A percentile compares a stretch with the other conserved stretches of the same genome.
Conservation (phyloP, 129 eudicot genomes). For the Pulicaria dysenterica region DNA sequence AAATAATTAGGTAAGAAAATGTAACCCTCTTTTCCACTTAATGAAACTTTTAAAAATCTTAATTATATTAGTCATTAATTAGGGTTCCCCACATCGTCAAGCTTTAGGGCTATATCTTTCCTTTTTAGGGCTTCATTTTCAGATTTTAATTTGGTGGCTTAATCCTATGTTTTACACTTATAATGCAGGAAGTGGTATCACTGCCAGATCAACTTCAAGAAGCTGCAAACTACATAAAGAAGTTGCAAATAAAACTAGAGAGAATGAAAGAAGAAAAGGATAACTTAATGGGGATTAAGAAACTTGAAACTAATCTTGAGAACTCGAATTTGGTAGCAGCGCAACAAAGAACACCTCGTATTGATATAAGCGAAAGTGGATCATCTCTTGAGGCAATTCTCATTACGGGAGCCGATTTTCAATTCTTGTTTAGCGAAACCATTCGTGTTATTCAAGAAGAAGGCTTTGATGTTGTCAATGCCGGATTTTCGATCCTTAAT, state of each 20-base stretch:
- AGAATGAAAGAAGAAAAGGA: constrained; percentile 66
- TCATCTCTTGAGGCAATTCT: constrained; percentile 56
- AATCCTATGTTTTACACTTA: constrained; percentile 2
- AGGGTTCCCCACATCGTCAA: neutral
- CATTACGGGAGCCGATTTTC: constrained; percentile 59
- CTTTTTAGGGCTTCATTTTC: neutral
- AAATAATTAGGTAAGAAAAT: neutral
- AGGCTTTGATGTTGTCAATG: constrained; percentile 65
- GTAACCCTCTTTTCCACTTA: neutral
- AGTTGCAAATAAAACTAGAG: constrained; percentile 56
- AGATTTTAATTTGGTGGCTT: neutral
- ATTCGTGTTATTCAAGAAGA: constrained; percentile 70
- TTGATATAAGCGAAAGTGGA: constrained; percentile 54
- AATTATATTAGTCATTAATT: neutral
- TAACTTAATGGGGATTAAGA: constrained; percentile 23
- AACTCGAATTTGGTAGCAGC: constrained; percentile 21
- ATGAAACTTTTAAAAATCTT: neutral
- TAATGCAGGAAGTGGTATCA: constrained; percentile 51
- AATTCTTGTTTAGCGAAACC: constrained; percentile 60
- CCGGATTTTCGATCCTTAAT: constrained; percentile 50
- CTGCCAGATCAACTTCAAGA: constrained; percentile 74
- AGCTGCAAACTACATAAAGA: constrained; percentile 76
- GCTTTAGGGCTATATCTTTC: neutral
- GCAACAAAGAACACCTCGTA: constrained; percentile 33
- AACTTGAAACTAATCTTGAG: constrained; percentile 14